Conservation (phyloP, 345 rosid species). For the Tarenaya hassleriana region DNA sequence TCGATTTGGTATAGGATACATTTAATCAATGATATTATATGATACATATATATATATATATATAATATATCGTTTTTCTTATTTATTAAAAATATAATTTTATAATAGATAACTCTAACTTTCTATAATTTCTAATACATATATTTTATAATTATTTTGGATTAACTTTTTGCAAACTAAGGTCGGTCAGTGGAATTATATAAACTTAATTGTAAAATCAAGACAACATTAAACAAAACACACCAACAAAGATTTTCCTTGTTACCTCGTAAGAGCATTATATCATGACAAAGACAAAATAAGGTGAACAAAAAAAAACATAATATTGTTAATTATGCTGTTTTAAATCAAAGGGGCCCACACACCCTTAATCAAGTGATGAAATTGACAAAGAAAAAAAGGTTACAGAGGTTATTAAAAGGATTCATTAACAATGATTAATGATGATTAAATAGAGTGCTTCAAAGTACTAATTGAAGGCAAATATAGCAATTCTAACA, state of each 20-base stretch:
- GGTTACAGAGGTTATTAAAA: neutral
- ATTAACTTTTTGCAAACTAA: too few relatives aligned
- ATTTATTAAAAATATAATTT: too few relatives aligned
- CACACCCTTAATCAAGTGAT: conserved; percentile 17
- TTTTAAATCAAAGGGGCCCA: conserved; percentile 23
- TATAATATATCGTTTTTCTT: too few relatives aligned
- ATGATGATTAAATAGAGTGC: conserved; percentile 13
- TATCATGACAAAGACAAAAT: conserved; percentile 30
- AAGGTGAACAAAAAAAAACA: conserved; percentile 14
- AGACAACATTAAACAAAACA: conserved; percentile 31
- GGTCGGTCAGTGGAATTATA: conserved; percentile 21
- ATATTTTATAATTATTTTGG: too few relatives aligned
- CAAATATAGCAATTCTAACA: conserved; percentile 9
- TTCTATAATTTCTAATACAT: too few relatives aligned
- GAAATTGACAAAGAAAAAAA: conserved; percentile 16
- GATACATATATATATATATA: too few relatives aligned
- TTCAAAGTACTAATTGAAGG: conserved; percentile 13
- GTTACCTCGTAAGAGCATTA: conserved; percentile 34
- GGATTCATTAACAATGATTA: conserved; percentile 24
- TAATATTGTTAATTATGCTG: conserved; percentile 19
- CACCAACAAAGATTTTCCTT: conserved; percentile 30
- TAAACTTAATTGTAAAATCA: conserved; percentile 10
- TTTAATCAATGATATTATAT: too few relatives aligned
- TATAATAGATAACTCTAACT: too few relatives aligned
- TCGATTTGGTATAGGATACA: too few relatives aligned